Conservation (phyloP, 1,139 yeast species). For the Kodamaea anthophila region DNA sequence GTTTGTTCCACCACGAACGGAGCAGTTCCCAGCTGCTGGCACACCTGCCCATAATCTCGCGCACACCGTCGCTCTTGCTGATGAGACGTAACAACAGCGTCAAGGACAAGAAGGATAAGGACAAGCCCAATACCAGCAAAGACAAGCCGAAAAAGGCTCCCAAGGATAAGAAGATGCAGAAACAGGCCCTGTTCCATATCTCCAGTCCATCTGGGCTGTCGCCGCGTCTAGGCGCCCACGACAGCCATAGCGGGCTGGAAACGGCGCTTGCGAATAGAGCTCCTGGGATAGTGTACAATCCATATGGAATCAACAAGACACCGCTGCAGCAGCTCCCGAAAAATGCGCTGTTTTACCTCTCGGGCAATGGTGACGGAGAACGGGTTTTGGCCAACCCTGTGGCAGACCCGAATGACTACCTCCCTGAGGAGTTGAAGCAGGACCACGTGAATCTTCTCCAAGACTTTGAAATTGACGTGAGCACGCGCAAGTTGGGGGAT, state of each 20-base stretch:
- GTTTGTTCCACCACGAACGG: slow-evolving; percentile 15
- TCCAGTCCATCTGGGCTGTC: not conserved
- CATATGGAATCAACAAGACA: slow-evolving; percentile 38
- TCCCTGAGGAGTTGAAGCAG: slow-evolving; percentile 53
- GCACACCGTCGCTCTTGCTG: slow-evolving; percentile 24
- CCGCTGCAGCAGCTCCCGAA: slow-evolving; percentile 32
- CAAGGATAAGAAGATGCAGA: slow-evolving; percentile 4
- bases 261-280: not conserved
- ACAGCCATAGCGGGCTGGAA: slow-evolving; percentile 2
- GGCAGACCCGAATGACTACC: slow-evolving; percentile 58
- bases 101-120: slow-evolving; percentile 2
- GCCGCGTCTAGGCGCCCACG: slow-evolving; percentile 1
- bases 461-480: slow-evolving; percentile 49
- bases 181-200: slow-evolving; percentile 5
- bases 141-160: slow-evolving; percentile 22
- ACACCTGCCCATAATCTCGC: slow-evolving; percentile 7
- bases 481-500: slow-evolving; percentile 51
- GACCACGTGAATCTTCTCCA: slow-evolving; percentile 49
- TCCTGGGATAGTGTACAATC: slow-evolving; percentile 33
- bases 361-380: slow-evolving; percentile 30
- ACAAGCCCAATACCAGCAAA: not conserved
- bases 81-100: slow-evolving; percentile 25
- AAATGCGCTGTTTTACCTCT: slow-evolving; percentile 36
- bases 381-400: slow-evolving; percentile 59
- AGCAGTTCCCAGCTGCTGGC: slow-evolving; percentile 2